Evolutionary conservation across 2,329 filamentous ascomycete species (phyloP), one percentile per base, ranked within the genome.

Genomic region (Phyllosticta capitalensis): DNA sequence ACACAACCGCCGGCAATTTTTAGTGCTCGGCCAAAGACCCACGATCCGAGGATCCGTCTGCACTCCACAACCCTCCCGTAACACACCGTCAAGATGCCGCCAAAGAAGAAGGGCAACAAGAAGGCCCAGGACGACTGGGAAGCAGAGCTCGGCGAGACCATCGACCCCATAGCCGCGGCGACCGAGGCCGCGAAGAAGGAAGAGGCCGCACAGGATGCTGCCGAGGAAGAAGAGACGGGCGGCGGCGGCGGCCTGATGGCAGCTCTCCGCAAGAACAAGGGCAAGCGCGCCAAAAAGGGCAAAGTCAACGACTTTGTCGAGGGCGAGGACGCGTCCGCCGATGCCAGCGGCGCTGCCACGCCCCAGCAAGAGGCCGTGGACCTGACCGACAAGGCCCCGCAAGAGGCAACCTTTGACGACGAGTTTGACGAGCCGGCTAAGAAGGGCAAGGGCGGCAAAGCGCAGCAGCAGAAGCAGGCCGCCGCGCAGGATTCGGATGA

Each of bases 71-170:
- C 33, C 19, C 54, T 38, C 30, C 24, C 26, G 10, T 33, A 54
- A 22, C 26, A 38, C 26, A 28, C 58, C 48, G 45, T 58, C 74
- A 80, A 75, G 63, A 97, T 96, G 92, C 79, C 92, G 70, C 92
- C 92, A 63, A 95, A 94, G 82, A 96, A 96, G 83, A 88, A 87
- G 73, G 88, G 86, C 76, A 95, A 92, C 81, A 86, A 86, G 74
- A 86, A 85, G 73, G 84, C 80, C 71, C 84, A 89, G 71, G 90
- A 96, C 70, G 90, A 96, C 80, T 96, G 92, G 92, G 94, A 97
- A 75, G 86, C 89, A 59, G 91, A 96, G 64, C 81, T 96, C 59
- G 92, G 91, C 69, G 92, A 96, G 78, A 79, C 81, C 62, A 81
- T 85, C 69, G 83, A 83, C 64, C 85, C 88, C 7, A 78, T 81